These are phyloP conservation scores for Epicoccum sorghinum DNA, from an alignment of 2,329 filamentous ascomycete genomes.

Conservation along the genomic window DNA sequence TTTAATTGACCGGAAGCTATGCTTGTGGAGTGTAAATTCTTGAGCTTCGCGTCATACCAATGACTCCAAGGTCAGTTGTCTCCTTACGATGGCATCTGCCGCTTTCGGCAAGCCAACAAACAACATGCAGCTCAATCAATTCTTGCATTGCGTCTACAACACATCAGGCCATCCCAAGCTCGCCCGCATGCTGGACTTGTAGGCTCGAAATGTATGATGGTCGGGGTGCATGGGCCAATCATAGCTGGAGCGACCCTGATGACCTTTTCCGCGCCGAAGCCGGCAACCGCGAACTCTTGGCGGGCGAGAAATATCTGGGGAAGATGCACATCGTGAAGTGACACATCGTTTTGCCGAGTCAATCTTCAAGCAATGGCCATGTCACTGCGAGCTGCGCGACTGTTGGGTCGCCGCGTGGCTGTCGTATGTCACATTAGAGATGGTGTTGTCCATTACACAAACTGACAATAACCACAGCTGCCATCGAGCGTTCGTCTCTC, in stretches of 20 bases:
- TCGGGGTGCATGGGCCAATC: conserved; percentile 33
- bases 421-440: conserved; percentile 29
- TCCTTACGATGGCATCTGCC: conserved; percentile 21
- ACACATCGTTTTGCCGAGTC: conserved; percentile 24
- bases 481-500: conserved; percentile 34
- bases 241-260: conserved; percentile 31
- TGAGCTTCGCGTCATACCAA: conserved; percentile 33
- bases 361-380: conserved; percentile 42
- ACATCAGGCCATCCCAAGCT: conserved; percentile 5
- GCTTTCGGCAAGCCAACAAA: conserved; percentile 25
- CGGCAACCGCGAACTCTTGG: conserved; percentile 34
- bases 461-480: conserved; percentile 31
- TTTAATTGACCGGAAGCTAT: conserved; percentile 11
- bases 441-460: neutral
- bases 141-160: conserved; percentile 5
- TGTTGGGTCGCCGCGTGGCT: conserved; percentile 38
- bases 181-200: conserved; percentile 18
- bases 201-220: conserved; percentile 28
- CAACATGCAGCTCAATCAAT: conserved; percentile 7
- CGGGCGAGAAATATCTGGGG: conserved; percentile 29
- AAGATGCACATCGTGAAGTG: conserved; percentile 22
- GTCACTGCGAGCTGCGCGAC: conserved; percentile 44
- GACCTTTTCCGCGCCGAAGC: conserved; percentile 37
- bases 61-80: conserved; percentile 29
- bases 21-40: conserved; percentile 24